Evolutionary conservation across 768 basidiomycete genomes (phyloP), one percentile per base, ranked within the genome.

Genomic region (Astraeus odoratus): DNA sequence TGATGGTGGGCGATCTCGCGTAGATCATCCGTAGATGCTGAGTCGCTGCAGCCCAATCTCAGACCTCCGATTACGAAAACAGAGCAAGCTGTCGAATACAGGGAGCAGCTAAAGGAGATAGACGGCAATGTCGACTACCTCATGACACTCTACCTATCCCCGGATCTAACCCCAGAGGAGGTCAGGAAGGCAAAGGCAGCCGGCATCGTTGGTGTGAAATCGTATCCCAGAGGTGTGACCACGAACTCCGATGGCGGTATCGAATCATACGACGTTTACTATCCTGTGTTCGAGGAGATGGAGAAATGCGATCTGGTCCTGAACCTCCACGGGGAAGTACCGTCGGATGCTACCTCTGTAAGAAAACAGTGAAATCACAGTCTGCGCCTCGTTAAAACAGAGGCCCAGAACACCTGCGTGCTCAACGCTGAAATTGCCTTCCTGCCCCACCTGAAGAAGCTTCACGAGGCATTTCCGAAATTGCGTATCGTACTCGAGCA

Each of bases 401-500:
- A 42, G 39, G 13, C 18, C 23, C 44, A 93, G 86, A 91, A 96
- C 61, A 85, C 80, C 24, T 93, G 92, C 58, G 76, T 98, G 30
- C 74, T 99, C 49, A 98, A 99, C 58, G 94, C 96, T 8, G 96
- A 99, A 58, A 74, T 81, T 36, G 74, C 70, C 15, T 99, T 99
- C 68, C 74, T 98, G 15, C 85, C 87, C 1, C 93, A 98, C 64
- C 75, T 99, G 18, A 72, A 74, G 55, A 79, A 81, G 52, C 75
- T 98, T 31, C 90, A 97, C 57, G 65, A 68, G 41, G 74, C 77
- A 16, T 99, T 98, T 65, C 96, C 96, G 23, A 74, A 71, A 41
- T 78, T 99, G 39, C 85, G 91, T 38, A 98, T 99, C 52, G 95
- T 99, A 2, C 80, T 98, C 25, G 95, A 98, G 65, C 95, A 98